Conservation (phyloP, 768 basidiomycete genomes). For the Rhizopogon vulgaris region DNA sequence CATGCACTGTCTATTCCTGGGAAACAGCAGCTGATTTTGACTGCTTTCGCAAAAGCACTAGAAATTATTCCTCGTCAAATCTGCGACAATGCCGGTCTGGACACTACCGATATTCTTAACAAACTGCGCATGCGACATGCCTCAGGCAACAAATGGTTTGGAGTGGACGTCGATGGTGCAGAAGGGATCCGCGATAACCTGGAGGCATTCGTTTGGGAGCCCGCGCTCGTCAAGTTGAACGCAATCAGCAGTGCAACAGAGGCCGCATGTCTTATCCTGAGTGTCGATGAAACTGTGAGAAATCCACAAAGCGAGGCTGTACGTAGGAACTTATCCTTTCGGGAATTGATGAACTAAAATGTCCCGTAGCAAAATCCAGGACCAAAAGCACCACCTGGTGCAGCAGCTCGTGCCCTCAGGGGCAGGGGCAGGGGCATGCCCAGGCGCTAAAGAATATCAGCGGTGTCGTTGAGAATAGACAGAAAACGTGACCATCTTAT, state of each 20-base stretch:
- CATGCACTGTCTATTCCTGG: conserved; percentile 91
- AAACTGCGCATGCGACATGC: conserved; percentile 97
- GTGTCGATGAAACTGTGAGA: conserved; percentile 95
- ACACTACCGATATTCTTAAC: conserved; percentile 95
- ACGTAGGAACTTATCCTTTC: conserved; percentile 24
- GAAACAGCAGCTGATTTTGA: conserved; percentile 89
- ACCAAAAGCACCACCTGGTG: conserved; percentile 89
- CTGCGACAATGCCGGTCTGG: conserved; percentile 96
- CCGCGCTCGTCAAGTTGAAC: conserved; percentile 90
- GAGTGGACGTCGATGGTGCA: conserved; percentile 88
- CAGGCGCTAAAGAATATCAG: conserved; percentile 41
- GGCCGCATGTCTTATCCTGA: conserved; percentile 92
- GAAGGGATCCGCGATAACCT: conserved; percentile 93
- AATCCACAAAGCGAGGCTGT: conserved; percentile 94
- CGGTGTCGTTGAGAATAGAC: conserved; percentile 12
- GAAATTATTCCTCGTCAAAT: conserved; percentile 98
- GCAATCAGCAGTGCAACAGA: conserved; percentile 94
- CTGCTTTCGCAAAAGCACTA: conserved; percentile 94
- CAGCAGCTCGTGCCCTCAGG: conserved; percentile 78
- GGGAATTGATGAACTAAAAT: conserved; percentile 11
- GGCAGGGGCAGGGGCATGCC: conserved; percentile 83
- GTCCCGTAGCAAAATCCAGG: conserved; percentile 62
- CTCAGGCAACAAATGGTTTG: conserved; percentile 81
- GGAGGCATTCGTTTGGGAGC: conserved; percentile 99
- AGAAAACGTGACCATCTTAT: conserved; percentile 1